Percentiles rank a stretch among this genome's conserved stretches.
phyloP scores from a whole-genome alignment of 169 alveolate species.

The Plasmodium billcollinsi region DNA sequence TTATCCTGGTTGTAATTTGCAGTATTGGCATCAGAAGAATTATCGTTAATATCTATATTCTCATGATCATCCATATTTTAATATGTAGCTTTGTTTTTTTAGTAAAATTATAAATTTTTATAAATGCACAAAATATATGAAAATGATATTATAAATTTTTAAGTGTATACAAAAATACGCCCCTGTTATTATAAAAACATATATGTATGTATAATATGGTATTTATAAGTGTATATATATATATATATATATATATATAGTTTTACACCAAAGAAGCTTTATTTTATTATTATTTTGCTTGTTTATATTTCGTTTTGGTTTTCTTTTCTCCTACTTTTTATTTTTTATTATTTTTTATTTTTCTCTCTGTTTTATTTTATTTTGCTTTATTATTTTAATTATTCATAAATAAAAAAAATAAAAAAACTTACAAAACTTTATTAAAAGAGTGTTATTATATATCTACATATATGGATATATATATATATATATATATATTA shows the following conservation, averaged over 20 bases:
- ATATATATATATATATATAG: neutral
- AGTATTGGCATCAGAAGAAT: conserved; percentile 70
- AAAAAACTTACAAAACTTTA: no score
- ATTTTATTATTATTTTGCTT: no score
- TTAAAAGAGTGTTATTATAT: no score
- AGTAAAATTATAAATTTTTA: neutral
- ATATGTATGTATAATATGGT: neutral
- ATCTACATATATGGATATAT: no score
- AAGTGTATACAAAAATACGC: neutral
- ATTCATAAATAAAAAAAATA: no score
- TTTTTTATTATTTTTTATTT: no score
- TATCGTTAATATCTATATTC: conserved; percentile 70
- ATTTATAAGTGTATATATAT: no score
- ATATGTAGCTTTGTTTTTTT: neutral
- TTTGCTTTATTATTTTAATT: no score
- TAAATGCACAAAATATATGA: neutral
- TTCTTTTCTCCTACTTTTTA: no score
- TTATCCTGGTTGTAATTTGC: conserved; percentile 63
- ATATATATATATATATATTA: no score
- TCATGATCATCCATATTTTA: conserved; percentile 68
- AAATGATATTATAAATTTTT: neutral
- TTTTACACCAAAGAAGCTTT: neutral
- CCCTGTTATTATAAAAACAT: neutral
- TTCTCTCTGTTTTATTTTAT: no score
- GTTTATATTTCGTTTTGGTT: no score